phyloP scores from a whole-genome alignment of 768 basidiomycete species.

The Amanita jacksonii region DNA sequence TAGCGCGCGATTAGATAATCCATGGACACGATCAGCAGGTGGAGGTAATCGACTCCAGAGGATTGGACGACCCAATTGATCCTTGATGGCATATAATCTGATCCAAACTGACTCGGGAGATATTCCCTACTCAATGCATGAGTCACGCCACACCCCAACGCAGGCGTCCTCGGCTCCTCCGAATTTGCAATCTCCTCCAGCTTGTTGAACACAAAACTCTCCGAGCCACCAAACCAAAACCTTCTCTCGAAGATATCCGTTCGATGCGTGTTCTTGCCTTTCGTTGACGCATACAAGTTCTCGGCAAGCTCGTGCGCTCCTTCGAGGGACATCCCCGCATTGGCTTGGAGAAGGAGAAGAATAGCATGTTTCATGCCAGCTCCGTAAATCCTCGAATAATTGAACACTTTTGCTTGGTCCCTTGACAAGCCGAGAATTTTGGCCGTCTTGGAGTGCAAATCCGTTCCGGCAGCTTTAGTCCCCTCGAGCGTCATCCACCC shows the following conservation, averaged over 20 bases:
- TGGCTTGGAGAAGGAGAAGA: conserved; percentile 78
- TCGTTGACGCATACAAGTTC: conserved; percentile 85
- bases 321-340: conserved; percentile 66
- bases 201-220: conserved; percentile 96
- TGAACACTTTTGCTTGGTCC: conserved; percentile 97
- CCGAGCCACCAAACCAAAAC: conserved; percentile 96
- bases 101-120: conserved; percentile 69
- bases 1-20: conserved; percentile 75
- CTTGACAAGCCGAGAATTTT: conserved; percentile 86
- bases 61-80: conserved; percentile 99
- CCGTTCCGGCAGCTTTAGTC: conserved; percentile 89
- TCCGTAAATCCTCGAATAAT: conserved; percentile 98
- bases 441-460: conserved; percentile 95
- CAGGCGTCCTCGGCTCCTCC: conserved; percentile 82
- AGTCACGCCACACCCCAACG: conserved; percentile 90
- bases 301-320: conserved; percentile 74
- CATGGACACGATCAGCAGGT: conserved; percentile 94
- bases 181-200: conserved; percentile 90
- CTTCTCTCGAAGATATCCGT: conserved; percentile 65
- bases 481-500: conserved; percentile 99
- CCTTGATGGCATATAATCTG: conserved; percentile 89
- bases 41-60: conserved; percentile 96
- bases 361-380: conserved; percentile 94
- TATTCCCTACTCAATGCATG: conserved; percentile 87
- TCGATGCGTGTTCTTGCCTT: conserved; percentile 81